Base-by-base conservation (phyloP, 177 flowering plant species). In the Vitis hybrid region DNA sequence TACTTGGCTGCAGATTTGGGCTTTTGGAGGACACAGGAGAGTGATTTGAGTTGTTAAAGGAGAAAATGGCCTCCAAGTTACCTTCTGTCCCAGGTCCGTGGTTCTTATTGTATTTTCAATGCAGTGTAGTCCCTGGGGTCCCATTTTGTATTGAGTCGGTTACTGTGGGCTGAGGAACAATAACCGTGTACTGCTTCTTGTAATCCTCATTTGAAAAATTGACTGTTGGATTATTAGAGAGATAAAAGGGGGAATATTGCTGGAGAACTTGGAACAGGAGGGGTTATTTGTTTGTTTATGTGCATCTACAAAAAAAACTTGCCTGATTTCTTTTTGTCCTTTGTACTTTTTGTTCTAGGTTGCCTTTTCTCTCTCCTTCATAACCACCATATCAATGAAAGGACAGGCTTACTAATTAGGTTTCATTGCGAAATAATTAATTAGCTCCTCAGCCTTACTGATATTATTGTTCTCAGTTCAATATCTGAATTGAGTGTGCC, bases 1-100 rank as follows among this genome's bases (percentile, higher is more conserved):
- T 60, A 22, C 24, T 70, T 62, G 15, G 7, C 59, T 31, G 72
- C 88, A 94, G 98, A 94, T 92, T 71, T 94, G 98, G 98, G 96
- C 98, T 17, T 94, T 92, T 78, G 92, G 97, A 76, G 98, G 98
- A 60, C 82, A 87, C 65, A 82, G 96, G 74, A 87, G 72, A 70
- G 87, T 89, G 62, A 72, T 83, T 59, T 92, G 75, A 88, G 56
- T 69, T 31, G 15, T 62, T 47, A 15, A 38, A n/a, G 52, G 64
- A 12, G 57, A 70, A 28, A 59, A 73, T 19, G 38, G 55, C 54
- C 54, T 58, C 31, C 8, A 22, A 61, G 24, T 50, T 61, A 51
- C 33, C 24, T 49, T 53, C 55, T 13, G 44, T 22, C 44, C 64
- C 73, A 65, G 63, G 75, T 11, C 50, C 56, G 33, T 62, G 44